Evolutionary conservation across 345 rosid genomes (phyloP).

Genomic region (Toxicodendron radicans): DNA sequence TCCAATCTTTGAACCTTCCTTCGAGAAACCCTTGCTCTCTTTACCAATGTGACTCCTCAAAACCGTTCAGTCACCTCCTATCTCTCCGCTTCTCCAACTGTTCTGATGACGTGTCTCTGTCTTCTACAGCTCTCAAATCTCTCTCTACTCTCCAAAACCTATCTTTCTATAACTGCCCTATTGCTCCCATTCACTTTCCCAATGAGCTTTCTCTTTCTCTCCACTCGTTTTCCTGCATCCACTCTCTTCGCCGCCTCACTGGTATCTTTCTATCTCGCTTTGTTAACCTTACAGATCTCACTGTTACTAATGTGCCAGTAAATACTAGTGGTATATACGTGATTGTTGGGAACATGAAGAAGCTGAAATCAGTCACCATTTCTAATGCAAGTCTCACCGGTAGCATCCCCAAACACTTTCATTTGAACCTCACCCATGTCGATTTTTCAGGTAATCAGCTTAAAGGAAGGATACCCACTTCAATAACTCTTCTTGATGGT

Average conservation of each 20-base stretch:
- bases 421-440: conserved; percentile 56
- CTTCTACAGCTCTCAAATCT: conserved; percentile 66
- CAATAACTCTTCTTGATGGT: conserved; percentile 60
- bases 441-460: conserved; percentile 78
- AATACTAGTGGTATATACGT: conserved; percentile 74
- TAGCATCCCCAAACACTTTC: conserved; percentile 52
- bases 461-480: conserved; percentile 69
- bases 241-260: conserved; percentile 62
- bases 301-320: conserved; percentile 56
- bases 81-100: conserved; percentile 80
- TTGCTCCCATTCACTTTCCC: conserved; percentile 62
- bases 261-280: conserved; percentile 72
- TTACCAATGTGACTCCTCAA: conserved; percentile 52
- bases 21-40: conserved; percentile 70
- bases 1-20: conserved; percentile 69
- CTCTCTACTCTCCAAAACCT: conserved; percentile 74
- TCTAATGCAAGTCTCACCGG: conserved; percentile 74
- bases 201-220: conserved; percentile 58
- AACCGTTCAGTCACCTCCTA: conserved; percentile 74
- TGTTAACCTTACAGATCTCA: conserved; percentile 75
- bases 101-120: conserved; percentile 60
- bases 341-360: conserved; percentile 63
- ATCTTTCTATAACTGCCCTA: conserved; percentile 69
- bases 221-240: conserved; percentile 58
- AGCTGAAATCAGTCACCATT: conserved; percentile 58